Percentiles rank a stretch among this genome's conserved stretches.
Evolutionary conservation across 2,329 filamentous ascomycete genomes (phyloP).

Genomic region (Epichloe gansuensis): DNA sequence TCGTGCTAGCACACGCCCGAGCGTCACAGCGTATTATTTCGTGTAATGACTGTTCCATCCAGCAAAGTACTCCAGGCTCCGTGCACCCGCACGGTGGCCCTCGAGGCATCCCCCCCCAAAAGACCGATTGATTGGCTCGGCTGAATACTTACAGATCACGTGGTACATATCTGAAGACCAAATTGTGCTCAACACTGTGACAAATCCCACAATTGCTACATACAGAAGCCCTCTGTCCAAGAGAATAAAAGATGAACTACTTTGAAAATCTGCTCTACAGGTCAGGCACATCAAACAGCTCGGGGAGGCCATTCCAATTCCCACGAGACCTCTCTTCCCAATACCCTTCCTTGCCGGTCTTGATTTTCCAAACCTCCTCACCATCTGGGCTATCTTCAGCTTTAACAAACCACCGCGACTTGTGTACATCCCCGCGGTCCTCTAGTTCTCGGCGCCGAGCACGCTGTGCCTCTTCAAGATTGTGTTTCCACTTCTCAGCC

Average conservation of each 20-base stretch:
- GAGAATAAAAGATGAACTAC: neutral
- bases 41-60: too few species aligned
- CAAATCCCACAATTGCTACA: too few species aligned
- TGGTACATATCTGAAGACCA: too few species aligned
- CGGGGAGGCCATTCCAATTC: conserved; percentile 46
- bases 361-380: conserved; percentile 64
- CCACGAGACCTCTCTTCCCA: conserved; percentile 73
- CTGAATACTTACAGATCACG: too few species aligned
- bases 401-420: conserved; percentile 73
- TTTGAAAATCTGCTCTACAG: conserved; percentile 10
- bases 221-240: neutral
- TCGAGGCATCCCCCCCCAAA: too few species aligned
- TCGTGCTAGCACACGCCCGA: too few species aligned
- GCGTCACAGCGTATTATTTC: too few species aligned
- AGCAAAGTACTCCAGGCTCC: too few species aligned
- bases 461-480: conserved; percentile 76
- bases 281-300: conserved; percentile 31
- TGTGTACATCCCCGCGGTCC: conserved; percentile 56
- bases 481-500: conserved; percentile 72
- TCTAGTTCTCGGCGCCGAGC: conserved; percentile 63
- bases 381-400: conserved; percentile 45
- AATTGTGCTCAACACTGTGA: too few species aligned
- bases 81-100: too few species aligned
- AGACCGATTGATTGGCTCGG: too few species aligned
- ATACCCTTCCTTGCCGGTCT: conserved; percentile 73